Base-by-base conservation (phyloP, 495 filamentous ascomycete genomes). In the Aspergillus avenaceus region DNA sequence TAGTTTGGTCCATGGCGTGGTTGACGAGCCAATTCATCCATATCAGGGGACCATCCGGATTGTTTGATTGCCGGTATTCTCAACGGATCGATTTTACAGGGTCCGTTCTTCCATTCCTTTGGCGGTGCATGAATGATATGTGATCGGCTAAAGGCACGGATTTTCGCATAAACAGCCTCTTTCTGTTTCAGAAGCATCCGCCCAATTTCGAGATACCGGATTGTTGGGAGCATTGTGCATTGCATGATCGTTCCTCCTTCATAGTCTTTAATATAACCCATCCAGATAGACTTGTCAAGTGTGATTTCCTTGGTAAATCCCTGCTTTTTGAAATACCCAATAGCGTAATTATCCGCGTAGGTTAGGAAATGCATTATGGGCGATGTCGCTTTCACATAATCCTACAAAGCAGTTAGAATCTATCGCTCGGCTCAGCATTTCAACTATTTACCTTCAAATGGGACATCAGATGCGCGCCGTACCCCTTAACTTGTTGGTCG, bases 181-280 rank as follows among this genome's bases (percentile, higher is more conserved):
- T 97, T 98, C 63, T 97, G 95, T 69, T 97, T 97, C 32, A 95
- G 77, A 2, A 98, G 79, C 93, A 97, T 96, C 48, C 91, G 86
- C n/a, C 87, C 84, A 61, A 82, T 77, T 68, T 98, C 93, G 1
- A 98, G 83, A 67, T 97, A 98, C 45, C 95, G 88, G 47, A 97
- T 91, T 52, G 83, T 85, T 3, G 93, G 93, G 23, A 98, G 79
- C 93, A 98, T 97, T 40, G 86, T 87, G 66, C 93, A 98, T 70
- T 98, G 93, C 93, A 98, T 98, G 55, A 98, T 96, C 0, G 93
- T 98, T 36, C 93, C 93, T 24, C 93, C 93, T 71, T 98, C 93
- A 67, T 98, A 98, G 67, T 98, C 93, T 69, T 98, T 98, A 67
- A 98, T 98, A 63, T 97, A 98, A 24, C 93, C 93, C 95, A 97